Conservation (phyloP, 176 grass and related monocot species). For the bread wheat (Triticum aestivum) region DNA sequence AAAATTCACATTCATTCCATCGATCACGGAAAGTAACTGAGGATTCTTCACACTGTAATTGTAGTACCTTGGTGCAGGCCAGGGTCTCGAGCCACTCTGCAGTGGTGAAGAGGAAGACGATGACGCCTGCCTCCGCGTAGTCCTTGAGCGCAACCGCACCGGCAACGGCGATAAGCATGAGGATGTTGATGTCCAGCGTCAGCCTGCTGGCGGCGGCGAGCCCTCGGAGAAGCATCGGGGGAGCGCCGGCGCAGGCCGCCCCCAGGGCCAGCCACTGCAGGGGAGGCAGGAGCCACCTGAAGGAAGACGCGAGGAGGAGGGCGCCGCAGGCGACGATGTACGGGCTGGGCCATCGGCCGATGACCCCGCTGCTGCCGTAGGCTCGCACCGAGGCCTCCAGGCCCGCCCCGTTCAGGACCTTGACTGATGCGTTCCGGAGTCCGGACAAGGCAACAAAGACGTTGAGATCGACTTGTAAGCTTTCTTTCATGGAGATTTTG, state of each 20-base stretch:
- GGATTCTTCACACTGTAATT: too few relatives aligned
- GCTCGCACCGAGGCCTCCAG: constrained; percentile 62
- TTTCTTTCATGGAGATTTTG: background rate
- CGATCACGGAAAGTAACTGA: background rate
- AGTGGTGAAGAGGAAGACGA: constrained; percentile 81
- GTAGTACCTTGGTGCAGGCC: constrained; percentile 28
- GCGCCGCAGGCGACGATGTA: constrained; percentile 45
- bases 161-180: background rate
- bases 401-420: constrained; percentile 56
- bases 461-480: background rate
- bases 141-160: constrained; percentile 53
- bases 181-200: constrained; percentile 65
- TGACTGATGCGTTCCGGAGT: constrained; percentile 12
- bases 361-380: constrained; percentile 33
- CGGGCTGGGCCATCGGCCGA: constrained; percentile 51
- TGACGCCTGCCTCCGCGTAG: constrained; percentile 56
- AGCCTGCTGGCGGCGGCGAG: constrained; percentile 21
- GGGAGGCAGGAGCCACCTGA: constrained; percentile 43
- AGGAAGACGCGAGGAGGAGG: constrained; percentile 51
- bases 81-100: constrained; percentile 82
- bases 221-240: constrained; percentile 47
- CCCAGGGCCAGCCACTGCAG: constrained; percentile 53
- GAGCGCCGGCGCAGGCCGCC: constrained; percentile 41
- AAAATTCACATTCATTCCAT: background rate
- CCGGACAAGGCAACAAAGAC: background rate